Conservation (phyloP, 805 yeast species). For the Suhomyces sp. region DNA sequence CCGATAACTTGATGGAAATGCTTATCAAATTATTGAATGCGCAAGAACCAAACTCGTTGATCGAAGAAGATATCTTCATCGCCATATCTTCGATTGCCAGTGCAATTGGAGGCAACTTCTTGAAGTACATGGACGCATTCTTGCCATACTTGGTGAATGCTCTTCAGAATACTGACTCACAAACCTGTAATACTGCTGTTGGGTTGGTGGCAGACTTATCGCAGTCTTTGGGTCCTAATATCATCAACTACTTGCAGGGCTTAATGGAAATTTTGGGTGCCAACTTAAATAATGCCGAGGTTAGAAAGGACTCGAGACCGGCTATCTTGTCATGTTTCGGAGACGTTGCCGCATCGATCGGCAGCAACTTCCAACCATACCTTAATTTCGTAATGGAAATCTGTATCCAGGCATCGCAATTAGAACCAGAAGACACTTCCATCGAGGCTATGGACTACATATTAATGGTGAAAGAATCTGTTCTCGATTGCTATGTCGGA, state of each 20-base stretch:
- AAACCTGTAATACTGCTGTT: slow-evolving; percentile 84
- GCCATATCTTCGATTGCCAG: slow-evolving; percentile 88
- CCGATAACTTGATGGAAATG: slow-evolving; percentile 83
- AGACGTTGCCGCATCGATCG: slow-evolving; percentile 89
- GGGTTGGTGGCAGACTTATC: slow-evolving; percentile 94
- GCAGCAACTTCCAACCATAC: slow-evolving; percentile 71
- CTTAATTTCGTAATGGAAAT: slow-evolving; percentile 76
- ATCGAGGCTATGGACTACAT: slow-evolving; percentile 77
- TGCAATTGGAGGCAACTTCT: slow-evolving; percentile 69
- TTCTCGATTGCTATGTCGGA: slow-evolving; percentile 95
- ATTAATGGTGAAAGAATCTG: slow-evolving; percentile 72
- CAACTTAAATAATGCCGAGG: slow-evolving; percentile 61
- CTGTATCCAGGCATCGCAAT: slow-evolving; percentile 61
- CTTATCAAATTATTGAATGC: slow-evolving; percentile 63
- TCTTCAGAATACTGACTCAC: slow-evolving; percentile 75
- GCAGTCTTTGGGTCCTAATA: slow-evolving; percentile 74
- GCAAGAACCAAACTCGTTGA: slow-evolving; percentile 65
- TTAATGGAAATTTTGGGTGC: slow-evolving; percentile 82
- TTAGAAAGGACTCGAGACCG: slow-evolving; percentile 81
- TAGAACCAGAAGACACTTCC: slow-evolving; percentile 64
- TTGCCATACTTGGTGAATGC: slow-evolving; percentile 81
- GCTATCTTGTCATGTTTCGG: slow-evolving; percentile 90
- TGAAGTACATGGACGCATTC: slow-evolving; percentile 75
- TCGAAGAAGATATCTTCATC: slow-evolving; percentile 93
- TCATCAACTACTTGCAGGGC: slow-evolving; percentile 72